Conservation (phyloP, 2,329 filamentous ascomycete species). For the Keithomyces neogunnii region DNA sequence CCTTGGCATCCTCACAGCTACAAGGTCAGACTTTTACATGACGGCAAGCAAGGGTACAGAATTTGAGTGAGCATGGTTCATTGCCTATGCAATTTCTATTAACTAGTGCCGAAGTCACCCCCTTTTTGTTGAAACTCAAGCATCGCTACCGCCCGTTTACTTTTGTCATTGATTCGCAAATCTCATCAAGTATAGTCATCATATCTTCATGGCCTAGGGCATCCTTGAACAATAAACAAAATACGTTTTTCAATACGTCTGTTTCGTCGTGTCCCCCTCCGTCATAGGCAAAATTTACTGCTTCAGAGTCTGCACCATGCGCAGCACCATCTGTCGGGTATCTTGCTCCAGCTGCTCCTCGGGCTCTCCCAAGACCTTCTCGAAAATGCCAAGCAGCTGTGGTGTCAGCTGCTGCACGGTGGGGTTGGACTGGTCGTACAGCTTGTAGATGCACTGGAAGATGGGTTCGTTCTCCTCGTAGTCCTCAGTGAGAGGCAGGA, state of each 20-base stretch:
- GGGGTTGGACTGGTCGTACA: conserved; percentile 65
- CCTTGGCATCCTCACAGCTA: too few species aligned
- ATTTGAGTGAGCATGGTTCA: background rate
- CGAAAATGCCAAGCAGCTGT: conserved; percentile 61
- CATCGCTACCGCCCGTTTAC: conserved; percentile 2
- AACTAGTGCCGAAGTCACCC: background rate
- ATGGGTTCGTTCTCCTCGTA: conserved; percentile 95
- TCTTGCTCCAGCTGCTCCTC: conserved; percentile 68
- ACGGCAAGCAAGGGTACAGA: too few species aligned
- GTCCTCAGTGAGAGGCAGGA: conserved; percentile 84
- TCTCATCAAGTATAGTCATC: conserved; percentile 5
- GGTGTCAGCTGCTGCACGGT: conserved; percentile 63
- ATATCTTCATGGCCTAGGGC: conserved; percentile 3
- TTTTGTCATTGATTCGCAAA: conserved; percentile 5
- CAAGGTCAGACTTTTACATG: too few species aligned
- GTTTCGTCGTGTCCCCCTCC: background rate
- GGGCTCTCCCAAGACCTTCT: conserved; percentile 62
- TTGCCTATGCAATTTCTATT: background rate
- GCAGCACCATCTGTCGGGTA: conserved; percentile 57
- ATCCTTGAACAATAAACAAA: background rate
- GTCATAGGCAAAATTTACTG: background rate
- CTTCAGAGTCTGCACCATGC: conserved; percentile 45
- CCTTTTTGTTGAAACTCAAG: background rate
- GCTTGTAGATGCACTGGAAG: conserved; percentile 79
- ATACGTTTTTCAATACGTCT: background rate